Percentiles rank a stretch among this genome's conserved stretches.
These are phyloP conservation scores for Sugiyamaella pinicola DNA, from an alignment of 1,139 yeast species.

Conservation along the genomic window DNA sequence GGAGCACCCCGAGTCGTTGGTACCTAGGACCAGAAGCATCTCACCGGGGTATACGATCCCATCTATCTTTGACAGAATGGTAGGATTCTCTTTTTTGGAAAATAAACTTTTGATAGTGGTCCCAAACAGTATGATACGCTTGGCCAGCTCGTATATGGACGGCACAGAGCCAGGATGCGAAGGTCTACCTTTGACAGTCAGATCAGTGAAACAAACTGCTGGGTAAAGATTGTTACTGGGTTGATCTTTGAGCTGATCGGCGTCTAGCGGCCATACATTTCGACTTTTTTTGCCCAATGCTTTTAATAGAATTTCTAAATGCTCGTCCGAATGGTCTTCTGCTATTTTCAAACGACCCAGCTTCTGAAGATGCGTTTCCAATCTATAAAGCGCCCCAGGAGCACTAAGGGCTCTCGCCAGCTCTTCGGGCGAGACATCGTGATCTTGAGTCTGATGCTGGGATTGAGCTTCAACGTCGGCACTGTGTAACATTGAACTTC, in stretches of 20 bases:
- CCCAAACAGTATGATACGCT: conserved; percentile 42
- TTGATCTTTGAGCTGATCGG: neutral
- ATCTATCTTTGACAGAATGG: conserved; percentile 48
- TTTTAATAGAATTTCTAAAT: conserved; percentile 9
- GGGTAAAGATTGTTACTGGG: neutral
- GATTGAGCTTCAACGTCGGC: conserved; percentile 6
- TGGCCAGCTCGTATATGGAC: conserved; percentile 48
- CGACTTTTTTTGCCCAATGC: conserved; percentile 6
- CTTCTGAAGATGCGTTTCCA: conserved; percentile 6
- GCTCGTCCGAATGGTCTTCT: conserved; percentile 1
- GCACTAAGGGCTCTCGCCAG: neutral
- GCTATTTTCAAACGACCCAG: neutral
- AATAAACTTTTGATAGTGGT: conserved; percentile 30
- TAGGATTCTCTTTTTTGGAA: conserved; percentile 29
- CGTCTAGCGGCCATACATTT: conserved; percentile 5
- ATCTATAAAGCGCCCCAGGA: conserved; percentile 7
- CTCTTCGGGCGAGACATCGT: neutral
- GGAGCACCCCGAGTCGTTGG: conserved; percentile 71
- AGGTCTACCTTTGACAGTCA: conserved; percentile 12
- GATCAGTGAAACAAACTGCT: conserved; percentile 5
- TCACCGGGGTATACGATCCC: conserved; percentile 57
- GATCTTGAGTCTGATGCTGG: neutral
- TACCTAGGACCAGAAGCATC: conserved; percentile 60
- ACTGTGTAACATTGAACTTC: neutral
- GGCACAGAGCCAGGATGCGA: conserved; percentile 53